Percentiles rank a stretch among this genome's conserved stretches.
Evolutionary conservation across 1,284 basidiomycete species (phyloP).

Genomic region (Puccinia coronata): DNA sequence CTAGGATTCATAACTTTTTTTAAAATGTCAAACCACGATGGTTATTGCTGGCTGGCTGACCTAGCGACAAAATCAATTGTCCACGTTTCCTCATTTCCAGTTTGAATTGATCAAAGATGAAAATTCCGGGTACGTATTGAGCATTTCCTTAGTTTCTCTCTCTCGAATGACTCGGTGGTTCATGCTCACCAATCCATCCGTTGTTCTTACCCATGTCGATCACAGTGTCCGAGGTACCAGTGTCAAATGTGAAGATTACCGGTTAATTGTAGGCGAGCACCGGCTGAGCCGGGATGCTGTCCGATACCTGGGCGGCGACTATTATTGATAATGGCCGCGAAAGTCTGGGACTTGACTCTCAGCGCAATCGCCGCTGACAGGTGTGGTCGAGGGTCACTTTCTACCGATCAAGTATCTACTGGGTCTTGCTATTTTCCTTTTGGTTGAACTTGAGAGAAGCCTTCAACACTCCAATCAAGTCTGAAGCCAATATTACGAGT

Average conservation of each 20-base stretch:
- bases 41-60: not conserved
- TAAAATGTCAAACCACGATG: not conserved
- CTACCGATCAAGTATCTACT: not conserved
- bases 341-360: not conserved
- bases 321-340: not conserved
- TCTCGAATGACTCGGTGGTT: not conserved
- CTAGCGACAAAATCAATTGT: too few relatives aligned
- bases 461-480: not conserved
- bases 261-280: conserved; percentile 32
- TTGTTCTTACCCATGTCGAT: not conserved
- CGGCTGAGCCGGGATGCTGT: conserved; percentile 30
- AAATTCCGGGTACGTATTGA: conserved; percentile 20
- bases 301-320: not conserved
- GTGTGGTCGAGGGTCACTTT: not conserved
- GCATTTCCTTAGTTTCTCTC: not conserved
- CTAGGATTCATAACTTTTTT: not conserved
- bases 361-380: not conserved
- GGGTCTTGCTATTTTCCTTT: not conserved
- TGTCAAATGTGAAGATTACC: conserved; percentile 37
- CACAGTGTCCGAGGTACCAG: conserved; percentile 10
- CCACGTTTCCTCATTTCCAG: not conserved
- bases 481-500: too few relatives aligned
- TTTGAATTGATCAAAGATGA: conserved; percentile 41
- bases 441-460: not conserved
- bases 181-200: not conserved